Percentiles rank a stretch among this genome's conserved stretches.
Conservation (phyloP, 352 stramenopile genomes). For the Globisporangium abappressorium region DNA sequence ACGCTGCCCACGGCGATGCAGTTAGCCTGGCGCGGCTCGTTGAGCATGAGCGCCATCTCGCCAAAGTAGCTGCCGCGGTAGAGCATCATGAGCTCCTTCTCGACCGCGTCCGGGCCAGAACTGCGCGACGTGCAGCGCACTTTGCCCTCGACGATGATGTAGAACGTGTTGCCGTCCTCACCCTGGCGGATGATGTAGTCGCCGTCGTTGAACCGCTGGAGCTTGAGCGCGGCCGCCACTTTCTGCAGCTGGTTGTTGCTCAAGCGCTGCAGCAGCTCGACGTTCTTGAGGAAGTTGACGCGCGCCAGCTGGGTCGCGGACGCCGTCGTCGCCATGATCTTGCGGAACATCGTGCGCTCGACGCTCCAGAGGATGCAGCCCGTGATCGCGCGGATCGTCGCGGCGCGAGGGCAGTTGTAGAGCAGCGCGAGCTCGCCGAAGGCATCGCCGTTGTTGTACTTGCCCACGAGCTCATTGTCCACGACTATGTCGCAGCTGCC, state of each 20-base stretch:
- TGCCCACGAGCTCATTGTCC: slow-evolving; percentile 72
- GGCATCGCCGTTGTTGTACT: slow-evolving; percentile 73
- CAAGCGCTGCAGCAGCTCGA: slow-evolving; percentile 90
- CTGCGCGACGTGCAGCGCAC: slow-evolving; percentile 74
- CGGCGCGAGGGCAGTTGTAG: slow-evolving; percentile 95
- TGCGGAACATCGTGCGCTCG: slow-evolving; percentile 85
- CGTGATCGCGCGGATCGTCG: slow-evolving; percentile 89
- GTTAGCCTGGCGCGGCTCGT: slow-evolving; percentile 84
- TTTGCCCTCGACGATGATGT: slow-evolving; percentile 94
- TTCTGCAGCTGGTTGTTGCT: slow-evolving; percentile 84
- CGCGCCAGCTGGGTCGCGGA: slow-evolving; percentile 69
- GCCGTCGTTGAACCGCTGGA: slow-evolving; percentile 83
- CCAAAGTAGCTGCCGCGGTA: slow-evolving; percentile 86
- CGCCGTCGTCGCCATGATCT: slow-evolving; percentile 80
- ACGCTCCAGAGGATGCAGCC: slow-evolving; percentile 91
- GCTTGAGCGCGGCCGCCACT: slow-evolving; percentile 79
- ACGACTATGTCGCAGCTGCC: slow-evolving; percentile 86
- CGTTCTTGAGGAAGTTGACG: slow-evolving; percentile 93
- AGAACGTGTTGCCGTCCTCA: slow-evolving; percentile 95
- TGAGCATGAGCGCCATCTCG: slow-evolving; percentile 85
- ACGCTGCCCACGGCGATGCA: slow-evolving; percentile 74
- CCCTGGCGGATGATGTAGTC: slow-evolving; percentile 94
- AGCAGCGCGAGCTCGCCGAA: slow-evolving; percentile 98
- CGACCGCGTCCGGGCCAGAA: slow-evolving; percentile 35
- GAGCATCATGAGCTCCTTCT: slow-evolving; percentile 81